These are phyloP conservation scores for Jimgerdemannia lactiflua DNA, from an alignment of 192 early-diverging fungal genomes.

Conservation along the genomic window DNA sequence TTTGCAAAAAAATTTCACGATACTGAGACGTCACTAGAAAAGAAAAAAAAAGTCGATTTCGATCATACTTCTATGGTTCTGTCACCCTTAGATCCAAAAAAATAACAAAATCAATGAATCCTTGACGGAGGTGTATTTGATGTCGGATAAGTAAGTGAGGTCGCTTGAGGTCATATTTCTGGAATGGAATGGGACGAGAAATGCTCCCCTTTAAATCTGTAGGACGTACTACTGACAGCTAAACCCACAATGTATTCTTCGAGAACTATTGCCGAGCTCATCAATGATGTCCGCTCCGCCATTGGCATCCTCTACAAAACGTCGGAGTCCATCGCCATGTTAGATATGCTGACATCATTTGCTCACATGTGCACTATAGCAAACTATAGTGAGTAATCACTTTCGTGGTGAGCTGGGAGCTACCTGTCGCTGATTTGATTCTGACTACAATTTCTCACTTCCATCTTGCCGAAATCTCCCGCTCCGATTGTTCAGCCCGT, in stretches of 20 bases:
- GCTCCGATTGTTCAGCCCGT: slow-evolving; percentile 37
- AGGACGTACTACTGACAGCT: not conserved
- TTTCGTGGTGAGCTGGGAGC: not conserved
- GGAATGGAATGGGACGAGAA: not conserved
- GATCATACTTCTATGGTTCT: too few species aligned
- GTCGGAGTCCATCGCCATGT: slow-evolving; percentile 70
- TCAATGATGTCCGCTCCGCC: slow-evolving; percentile 45
- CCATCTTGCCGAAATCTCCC: too few species aligned
- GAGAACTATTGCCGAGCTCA: slow-evolving; percentile 41
- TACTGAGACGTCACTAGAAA: not conserved
- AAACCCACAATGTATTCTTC: slow-evolving; percentile 9
- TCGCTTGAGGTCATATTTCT: not conserved
- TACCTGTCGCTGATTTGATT: not conserved
- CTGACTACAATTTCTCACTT: not conserved
- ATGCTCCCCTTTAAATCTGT: too few species aligned
- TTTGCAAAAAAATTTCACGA: not conserved
- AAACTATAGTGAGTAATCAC: slow-evolving; percentile 39
- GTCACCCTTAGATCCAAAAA: slow-evolving; percentile 53
- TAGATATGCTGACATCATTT: slow-evolving; percentile 81
- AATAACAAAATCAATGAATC: slow-evolving; percentile 84
- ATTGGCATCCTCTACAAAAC: slow-evolving; percentile 67
- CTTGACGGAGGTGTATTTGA: slow-evolving; percentile 76
- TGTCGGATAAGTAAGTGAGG: slow-evolving; percentile 66
- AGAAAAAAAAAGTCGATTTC: not conserved
- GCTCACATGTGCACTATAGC: slow-evolving; percentile 58